Base-by-base conservation (phyloP, 2,329 filamentous ascomycete genomes). In the Cercospora janseana region DNA sequence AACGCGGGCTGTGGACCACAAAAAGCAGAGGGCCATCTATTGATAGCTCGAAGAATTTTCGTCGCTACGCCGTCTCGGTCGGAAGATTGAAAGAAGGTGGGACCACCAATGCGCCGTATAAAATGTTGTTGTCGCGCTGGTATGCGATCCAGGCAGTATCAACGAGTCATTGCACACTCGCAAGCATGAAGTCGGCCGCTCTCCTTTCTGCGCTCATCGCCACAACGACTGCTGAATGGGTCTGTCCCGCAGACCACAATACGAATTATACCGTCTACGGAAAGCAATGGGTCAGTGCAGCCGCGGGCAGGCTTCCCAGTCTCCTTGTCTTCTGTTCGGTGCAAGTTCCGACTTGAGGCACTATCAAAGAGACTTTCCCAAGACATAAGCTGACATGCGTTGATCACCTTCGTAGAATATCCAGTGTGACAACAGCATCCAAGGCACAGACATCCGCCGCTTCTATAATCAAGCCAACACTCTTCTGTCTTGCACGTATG, bases 351-450 rank as follows among this genome's bases (percentile, higher is more conserved):
- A n/a, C n/a, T n/a, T n/a, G n/a, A n/a, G n/a, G n/a, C n/a, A n/a
- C n/a, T n/a, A n/a, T n/a, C n/a, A n/a, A n/a, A n/a, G n/a, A n/a
- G n/a, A n/a, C n/a, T n/a, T n/a, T n/a, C n/a, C n/a, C n/a, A n/a
- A n/a, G n/a, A n/a, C n/a, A n/a, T n/a, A n/a, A n/a, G n/a, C n/a
- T n/a, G n/a, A n/a, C n/a, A n/a, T n/a, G n/a, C n/a, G n/a, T n/a
- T n/a, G n/a, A n/a, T n/a, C n/a, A n/a, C n/a, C n/a, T n/a, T n/a
- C n/a, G n/a, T n/a, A n/a, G 44, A 47, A 47, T 16, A 38, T 47
- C 16, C 32, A 40, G 9, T 47, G 44, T 37, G 34, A 40, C 44
- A 40, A 47, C 24, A 40, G 34, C 34, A 47, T 47, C 23, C 24
- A 32, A 28, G 44, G 44, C 34, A 31, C 23, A n/a, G 32, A 40